These are phyloP conservation scores for Rhizopogon vinicolor DNA, from an alignment of 768 basidiomycete genomes.

Conservation along the genomic window DNA sequence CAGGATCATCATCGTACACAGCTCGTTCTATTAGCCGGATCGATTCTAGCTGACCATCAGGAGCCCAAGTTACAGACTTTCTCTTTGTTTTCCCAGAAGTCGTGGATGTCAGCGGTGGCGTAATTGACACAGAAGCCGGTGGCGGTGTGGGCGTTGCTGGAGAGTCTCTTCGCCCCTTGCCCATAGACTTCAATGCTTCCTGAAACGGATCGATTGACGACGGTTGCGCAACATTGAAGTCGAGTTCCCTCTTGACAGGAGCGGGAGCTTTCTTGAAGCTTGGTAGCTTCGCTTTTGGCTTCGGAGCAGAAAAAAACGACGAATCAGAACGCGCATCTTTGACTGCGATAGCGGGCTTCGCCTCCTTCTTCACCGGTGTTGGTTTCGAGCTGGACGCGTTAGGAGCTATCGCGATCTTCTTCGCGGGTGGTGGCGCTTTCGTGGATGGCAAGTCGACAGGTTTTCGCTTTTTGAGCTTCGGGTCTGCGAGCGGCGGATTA, in stretches of 20 bases:
- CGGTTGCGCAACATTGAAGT: constrained; percentile 65
- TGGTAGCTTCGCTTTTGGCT: constrained; percentile 78
- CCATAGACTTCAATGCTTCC: constrained; percentile 75
- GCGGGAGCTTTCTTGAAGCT: constrained; percentile 78
- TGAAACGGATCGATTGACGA: constrained; percentile 78
- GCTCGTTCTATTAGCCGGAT: constrained; percentile 81
- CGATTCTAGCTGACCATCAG: constrained; percentile 68
- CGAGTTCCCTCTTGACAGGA: constrained; percentile 45
- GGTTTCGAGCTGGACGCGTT: constrained; percentile 18
- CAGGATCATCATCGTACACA: constrained; percentile 84
- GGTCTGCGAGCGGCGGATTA: constrained; percentile 34
- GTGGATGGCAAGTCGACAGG: constrained; percentile 43
- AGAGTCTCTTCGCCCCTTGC: constrained; percentile 55
- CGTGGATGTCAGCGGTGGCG: constrained; percentile 31
- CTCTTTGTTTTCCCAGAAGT: constrained; percentile 54
- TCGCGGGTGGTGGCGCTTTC: constrained; percentile 51
- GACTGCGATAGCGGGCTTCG: constrained; percentile 32
- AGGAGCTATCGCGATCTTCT: constrained; percentile 53
- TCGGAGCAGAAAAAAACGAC: constrained; percentile 85
- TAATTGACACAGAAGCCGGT: constrained; percentile 21
- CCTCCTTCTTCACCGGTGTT: constrained; percentile 56
- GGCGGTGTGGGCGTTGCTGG: constrained; percentile 61
- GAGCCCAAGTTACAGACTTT: constrained; percentile 77
- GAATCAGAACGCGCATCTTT: constrained; percentile 84
- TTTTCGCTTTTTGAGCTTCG: constrained; percentile 74